Evolutionary conservation across 2,329 filamentous ascomycete genomes (phyloP).

Genomic region (Talaromyces marneffei): DNA sequence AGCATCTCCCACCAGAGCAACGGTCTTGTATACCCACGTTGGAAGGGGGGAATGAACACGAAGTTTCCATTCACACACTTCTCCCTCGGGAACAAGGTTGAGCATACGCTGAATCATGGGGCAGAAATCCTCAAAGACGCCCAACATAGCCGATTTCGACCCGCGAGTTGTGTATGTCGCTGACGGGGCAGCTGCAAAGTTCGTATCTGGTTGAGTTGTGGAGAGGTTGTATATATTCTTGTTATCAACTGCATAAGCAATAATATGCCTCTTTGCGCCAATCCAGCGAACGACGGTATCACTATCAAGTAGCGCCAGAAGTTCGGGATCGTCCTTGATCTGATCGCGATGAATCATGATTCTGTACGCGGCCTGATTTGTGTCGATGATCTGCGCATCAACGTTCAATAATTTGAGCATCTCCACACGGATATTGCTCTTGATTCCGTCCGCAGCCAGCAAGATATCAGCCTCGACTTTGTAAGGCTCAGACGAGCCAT

Average conservation of each 20-base stretch:
- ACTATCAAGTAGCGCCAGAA: slow-evolving; percentile 51
- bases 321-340: slow-evolving; percentile 45
- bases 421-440: slow-evolving; percentile 42
- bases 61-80: slow-evolving; percentile 62
- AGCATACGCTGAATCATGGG: slow-evolving; percentile 57
- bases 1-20: slow-evolving; percentile 37
- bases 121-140: slow-evolving; percentile 56
- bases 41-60: slow-evolving; percentile 57
- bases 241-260: slow-evolving; percentile 59
- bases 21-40: slow-evolving; percentile 53
- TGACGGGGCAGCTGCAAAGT: slow-evolving; percentile 54
- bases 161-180: slow-evolving; percentile 60
- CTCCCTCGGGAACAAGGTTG: slow-evolving; percentile 56
- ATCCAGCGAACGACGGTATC: slow-evolving; percentile 59
- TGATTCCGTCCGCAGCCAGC: slow-evolving; percentile 51
- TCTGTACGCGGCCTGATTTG: slow-evolving; percentile 51
- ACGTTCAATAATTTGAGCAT: slow-evolving; percentile 38
- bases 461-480: slow-evolving; percentile 48
- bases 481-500: slow-evolving; percentile 45
- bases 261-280: slow-evolving; percentile 61
- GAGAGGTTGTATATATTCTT: slow-evolving; percentile 63
- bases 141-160: slow-evolving; percentile 55
- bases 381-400: slow-evolving; percentile 41
- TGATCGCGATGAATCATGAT: slow-evolving; percentile 47
- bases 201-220: slow-evolving; percentile 55